phyloP scores from a whole-genome alignment of 805 yeast species.

The Maudiozyma barnettii region DNA sequence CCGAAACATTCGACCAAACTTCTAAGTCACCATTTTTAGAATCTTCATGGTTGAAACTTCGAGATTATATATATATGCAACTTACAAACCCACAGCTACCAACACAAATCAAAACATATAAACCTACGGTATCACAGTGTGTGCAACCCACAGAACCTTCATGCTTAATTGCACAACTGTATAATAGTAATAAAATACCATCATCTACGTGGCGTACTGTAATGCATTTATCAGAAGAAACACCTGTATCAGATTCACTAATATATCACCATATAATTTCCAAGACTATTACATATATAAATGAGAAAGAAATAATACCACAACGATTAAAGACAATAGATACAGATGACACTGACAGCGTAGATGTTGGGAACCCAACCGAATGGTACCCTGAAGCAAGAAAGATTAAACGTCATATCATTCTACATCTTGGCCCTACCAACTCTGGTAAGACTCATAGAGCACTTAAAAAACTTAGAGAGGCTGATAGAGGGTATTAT shows the following conservation, averaged over 20 bases:
- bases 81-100: conserved; percentile 7
- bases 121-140: conserved; percentile 7
- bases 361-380: conserved; percentile 49
- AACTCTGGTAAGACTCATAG: conserved; percentile 90
- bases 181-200: neutral
- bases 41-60: conserved; percentile 7
- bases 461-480: conserved; percentile 60
- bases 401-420: conserved; percentile 61
- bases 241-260: neutral
- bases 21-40: conserved; percentile 1
- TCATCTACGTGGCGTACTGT: too few species aligned
- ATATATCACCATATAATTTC: conserved; percentile 12
- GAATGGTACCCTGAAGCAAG: conserved; percentile 86
- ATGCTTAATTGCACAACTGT: conserved; percentile 10
- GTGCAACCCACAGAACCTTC: conserved; percentile 13
- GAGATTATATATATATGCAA: conserved; percentile 9
- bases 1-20: conserved; percentile 3
- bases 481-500: conserved; percentile 67
- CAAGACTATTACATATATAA: conserved; percentile 13
- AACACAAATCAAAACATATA: conserved; percentile 1
- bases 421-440: conserved; percentile 97
- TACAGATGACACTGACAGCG: conserved; percentile 10
- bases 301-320: conserved; percentile 21
- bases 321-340: neutral
- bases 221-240: too few species aligned